A percentile compares a stretch with the other conserved stretches of the same genome.
Conservation (phyloP, 345 rosid genomes). For the Crucihimalaya himalaica region DNA sequence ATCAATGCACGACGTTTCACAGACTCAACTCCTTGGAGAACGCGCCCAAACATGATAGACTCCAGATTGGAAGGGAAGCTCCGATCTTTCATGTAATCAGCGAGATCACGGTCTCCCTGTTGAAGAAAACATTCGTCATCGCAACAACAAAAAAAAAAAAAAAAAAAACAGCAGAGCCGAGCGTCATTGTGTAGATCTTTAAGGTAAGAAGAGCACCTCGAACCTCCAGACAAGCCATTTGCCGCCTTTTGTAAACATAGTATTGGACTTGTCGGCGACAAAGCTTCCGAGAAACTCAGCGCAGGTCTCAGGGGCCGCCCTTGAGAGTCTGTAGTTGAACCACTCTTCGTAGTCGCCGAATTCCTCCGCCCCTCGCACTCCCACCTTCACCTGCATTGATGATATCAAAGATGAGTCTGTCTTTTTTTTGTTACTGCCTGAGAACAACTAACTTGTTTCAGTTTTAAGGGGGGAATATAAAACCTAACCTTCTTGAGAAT, state of each 20-base stretch:
- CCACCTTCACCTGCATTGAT: constrained; percentile 69
- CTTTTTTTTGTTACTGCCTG: background rate
- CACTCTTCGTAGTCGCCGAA: constrained; percentile 93
- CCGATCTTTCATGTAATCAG: constrained; percentile 86
- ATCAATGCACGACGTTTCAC: constrained; percentile 73
- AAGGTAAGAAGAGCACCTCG: constrained; percentile 55
- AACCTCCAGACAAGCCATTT: constrained; percentile 99
- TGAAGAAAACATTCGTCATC: background rate
- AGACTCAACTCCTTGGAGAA: constrained; percentile 75
- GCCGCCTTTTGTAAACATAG: constrained; percentile 69
- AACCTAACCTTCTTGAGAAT: constrained; percentile 85
- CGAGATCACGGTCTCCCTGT: constrained; percentile 88
- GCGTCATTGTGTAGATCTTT: background rate
- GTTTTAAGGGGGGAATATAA: background rate
- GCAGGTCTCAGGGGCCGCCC: constrained; percentile 98
- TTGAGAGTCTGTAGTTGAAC: constrained; percentile 93
- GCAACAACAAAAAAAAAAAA: too few species aligned
- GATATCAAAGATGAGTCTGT: background rate
- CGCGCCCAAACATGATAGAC: constrained; percentile 81
- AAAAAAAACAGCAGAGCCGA: background rate
- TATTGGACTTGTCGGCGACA: constrained; percentile 69
- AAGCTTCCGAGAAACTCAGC: constrained; percentile 92
- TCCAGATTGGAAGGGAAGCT: constrained; percentile 86
- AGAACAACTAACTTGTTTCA: too few species aligned
- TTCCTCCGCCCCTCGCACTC: constrained; percentile 81